These are phyloP conservation scores for Calonectria ilicicola DNA, from an alignment of 2,329 filamentous ascomycete genomes.

Conservation along the genomic window DNA sequence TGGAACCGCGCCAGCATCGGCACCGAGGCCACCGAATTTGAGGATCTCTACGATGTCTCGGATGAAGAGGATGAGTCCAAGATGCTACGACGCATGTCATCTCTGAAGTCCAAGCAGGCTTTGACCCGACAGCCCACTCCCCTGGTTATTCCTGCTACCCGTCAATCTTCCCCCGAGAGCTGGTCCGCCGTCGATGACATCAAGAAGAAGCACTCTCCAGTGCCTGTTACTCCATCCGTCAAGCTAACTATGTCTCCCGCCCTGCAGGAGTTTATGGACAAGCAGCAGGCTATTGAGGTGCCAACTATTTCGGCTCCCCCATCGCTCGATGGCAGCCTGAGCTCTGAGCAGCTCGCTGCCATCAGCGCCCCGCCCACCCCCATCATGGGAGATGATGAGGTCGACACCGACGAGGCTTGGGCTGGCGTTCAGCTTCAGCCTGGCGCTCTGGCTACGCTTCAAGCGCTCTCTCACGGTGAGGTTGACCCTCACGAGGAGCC, in stretches of 20 bases:
- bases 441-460: conserved; percentile 83
- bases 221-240: conserved; percentile 72
- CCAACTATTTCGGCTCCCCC: conserved; percentile 85
- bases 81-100: conserved; percentile 41
- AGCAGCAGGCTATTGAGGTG: conserved; percentile 71
- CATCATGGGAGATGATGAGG: conserved; percentile 70
- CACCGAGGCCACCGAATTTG: conserved; percentile 79
- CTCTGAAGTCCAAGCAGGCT: conserved; percentile 57
- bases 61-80: conserved; percentile 73
- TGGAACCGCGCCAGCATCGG: conserved; percentile 74
- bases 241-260: conserved; percentile 82
- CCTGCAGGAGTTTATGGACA: conserved; percentile 77
- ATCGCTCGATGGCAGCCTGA: conserved; percentile 89
- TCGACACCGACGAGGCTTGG: conserved; percentile 73
- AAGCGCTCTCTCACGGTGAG: conserved; percentile 74
- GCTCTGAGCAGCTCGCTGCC: conserved; percentile 86
- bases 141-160: conserved; percentile 64
- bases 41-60: conserved; percentile 89
- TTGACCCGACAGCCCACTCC: conserved; percentile 53
- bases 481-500: conserved; percentile 71
- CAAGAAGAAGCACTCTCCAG: conserved; percentile 67
- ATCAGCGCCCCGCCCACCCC: conserved; percentile 90
- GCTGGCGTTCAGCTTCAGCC: conserved; percentile 80
- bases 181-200: conserved; percentile 59
- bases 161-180: conserved; percentile 49